Evolutionary conservation across 2,329 filamentous ascomycete species (phyloP), one percentile per base, ranked within the genome.

Genomic region (Aspergillus sp.): DNA sequence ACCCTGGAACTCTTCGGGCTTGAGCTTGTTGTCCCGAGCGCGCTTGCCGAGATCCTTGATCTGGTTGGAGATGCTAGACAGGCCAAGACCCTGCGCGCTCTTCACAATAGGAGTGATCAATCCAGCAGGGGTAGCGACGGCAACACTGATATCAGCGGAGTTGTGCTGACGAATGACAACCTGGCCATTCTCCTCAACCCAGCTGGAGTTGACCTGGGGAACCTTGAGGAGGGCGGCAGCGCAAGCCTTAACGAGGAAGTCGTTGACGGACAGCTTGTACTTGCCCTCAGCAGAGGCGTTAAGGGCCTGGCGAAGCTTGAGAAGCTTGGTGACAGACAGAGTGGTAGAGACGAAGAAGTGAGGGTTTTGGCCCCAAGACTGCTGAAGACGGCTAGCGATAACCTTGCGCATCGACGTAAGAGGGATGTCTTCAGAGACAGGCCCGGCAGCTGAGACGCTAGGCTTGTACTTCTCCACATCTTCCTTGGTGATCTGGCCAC

Each of bases 201-300:
- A 99, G 76, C 90, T 93, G 51, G 93, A 93, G 86, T 99, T 99
- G 79, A 93, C 95, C 64, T 90, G 86, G 59, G 95, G 95, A 49
- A 98, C 93, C 85, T 96, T 97, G 81, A 89, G 89, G 75, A 89
- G 91, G 62, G 95, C 95, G 62, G 90, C 82, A 59, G 87, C 90
- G 58, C 93, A 90, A 67, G 93, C 95, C 86, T 99, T 99, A 85
- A 99, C 91, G 63, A 99, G 84, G 85, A 99, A 96, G 80, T 99
- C 95, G 80, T 99, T 99, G 80, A 99, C 91, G n/a, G 93, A 97
- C 59, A 99, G 90, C 87, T 97, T 99, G 87, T 96, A 99, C 79
- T 92, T 88, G 80, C 93, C 95, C 62, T 96, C 89, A 48, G 91
- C 83, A 12, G 90, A 88, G 73, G 87, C 86, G 82, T 99, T 99